A percentile compares a stretch with the other conserved stretches of the same genome.
phyloP scores from a whole-genome alignment of 1,284 basidiomycete species.

The Cryptococcus sp. region DNA sequence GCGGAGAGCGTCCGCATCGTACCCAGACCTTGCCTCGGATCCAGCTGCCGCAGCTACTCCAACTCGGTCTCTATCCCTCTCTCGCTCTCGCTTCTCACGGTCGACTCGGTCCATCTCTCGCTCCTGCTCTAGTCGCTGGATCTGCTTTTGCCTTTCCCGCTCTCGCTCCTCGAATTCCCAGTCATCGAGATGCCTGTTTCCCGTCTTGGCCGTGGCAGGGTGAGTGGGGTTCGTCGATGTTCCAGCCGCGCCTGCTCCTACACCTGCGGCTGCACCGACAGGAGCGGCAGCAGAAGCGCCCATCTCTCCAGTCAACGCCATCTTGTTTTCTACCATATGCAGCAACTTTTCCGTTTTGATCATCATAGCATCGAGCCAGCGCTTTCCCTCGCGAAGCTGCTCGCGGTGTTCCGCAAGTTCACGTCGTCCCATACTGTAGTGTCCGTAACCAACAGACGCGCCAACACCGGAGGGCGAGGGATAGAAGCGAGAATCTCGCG shows the following conservation, averaged over 20 bases:
- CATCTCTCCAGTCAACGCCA: slow-evolving; percentile 31
- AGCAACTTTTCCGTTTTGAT: slow-evolving; percentile 50
- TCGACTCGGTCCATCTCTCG: slow-evolving; percentile 40
- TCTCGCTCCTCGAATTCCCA: slow-evolving; percentile 51
- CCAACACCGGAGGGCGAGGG: slow-evolving; percentile 4
- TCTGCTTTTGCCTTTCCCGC: slow-evolving; percentile 39
- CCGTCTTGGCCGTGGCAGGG: too few species aligned
- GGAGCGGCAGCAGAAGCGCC: not conserved
- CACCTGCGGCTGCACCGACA: not conserved
- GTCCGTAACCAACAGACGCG: slow-evolving; percentile 23
- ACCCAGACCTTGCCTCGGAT: slow-evolving; percentile 5
- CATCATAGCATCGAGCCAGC: slow-evolving; percentile 51
- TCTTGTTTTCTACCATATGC: slow-evolving; percentile 48
- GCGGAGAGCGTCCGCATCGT: slow-evolving; percentile 1
- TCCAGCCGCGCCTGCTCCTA: not conserved
- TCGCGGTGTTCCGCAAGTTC: slow-evolving; percentile 52
- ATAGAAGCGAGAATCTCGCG: slow-evolving; percentile 17
- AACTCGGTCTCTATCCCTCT: slow-evolving; percentile 12
- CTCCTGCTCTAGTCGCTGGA: slow-evolving; percentile 45
- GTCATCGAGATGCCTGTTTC: slow-evolving; percentile 28
- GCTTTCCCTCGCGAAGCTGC: slow-evolving; percentile 51
- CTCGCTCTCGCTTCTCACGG: slow-evolving; percentile 35
- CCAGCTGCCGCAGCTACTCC: too few species aligned
- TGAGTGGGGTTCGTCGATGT: not conserved
- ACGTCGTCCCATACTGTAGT: slow-evolving; percentile 43